Evolutionary conservation across 2,329 filamentous ascomycete species (phyloP).

Genomic region (Aspergillus sp.): DNA sequence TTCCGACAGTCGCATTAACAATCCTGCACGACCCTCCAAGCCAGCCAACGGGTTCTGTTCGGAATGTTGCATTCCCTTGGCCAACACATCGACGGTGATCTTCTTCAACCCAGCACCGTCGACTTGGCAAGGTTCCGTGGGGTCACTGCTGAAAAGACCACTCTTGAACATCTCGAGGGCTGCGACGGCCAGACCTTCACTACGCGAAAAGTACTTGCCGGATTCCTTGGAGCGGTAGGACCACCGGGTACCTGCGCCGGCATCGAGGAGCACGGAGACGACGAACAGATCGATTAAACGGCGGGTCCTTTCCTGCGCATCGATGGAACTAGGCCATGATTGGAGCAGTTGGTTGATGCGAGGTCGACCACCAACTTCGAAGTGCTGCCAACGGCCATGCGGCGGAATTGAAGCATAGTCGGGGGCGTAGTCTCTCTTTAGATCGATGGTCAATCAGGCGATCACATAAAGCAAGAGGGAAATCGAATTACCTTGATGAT

Average conservation of each 20-base stretch:
- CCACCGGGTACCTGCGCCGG: slow-evolving; percentile 86
- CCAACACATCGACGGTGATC: slow-evolving; percentile 67
- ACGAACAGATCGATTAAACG: slow-evolving; percentile 57
- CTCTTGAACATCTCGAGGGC: slow-evolving; percentile 89
- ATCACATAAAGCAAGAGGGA: slow-evolving; percentile 3
- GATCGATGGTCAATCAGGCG: slow-evolving; percentile 2
- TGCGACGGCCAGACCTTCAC: slow-evolving; percentile 76
- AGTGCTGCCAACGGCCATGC: slow-evolving; percentile 64
- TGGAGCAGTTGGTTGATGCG: slow-evolving; percentile 46
- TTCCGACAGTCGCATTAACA: slow-evolving; percentile 67
- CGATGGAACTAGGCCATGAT: slow-evolving; percentile 44
- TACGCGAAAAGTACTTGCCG: slow-evolving; percentile 71
- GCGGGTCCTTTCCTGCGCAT: slow-evolving; percentile 45
- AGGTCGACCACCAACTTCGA: slow-evolving; percentile 50
- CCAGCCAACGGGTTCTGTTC: slow-evolving; percentile 76
- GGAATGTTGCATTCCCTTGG: slow-evolving; percentile 75
- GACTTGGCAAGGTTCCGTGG: slow-evolving; percentile 76
- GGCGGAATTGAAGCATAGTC: slow-evolving; percentile 69
- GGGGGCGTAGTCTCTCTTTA: slow-evolving; percentile 61
- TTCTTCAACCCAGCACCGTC: slow-evolving; percentile 72
- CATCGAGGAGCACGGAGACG: slow-evolving; percentile 54
- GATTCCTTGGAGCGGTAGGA: slow-evolving; percentile 88
- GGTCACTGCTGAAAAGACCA: slow-evolving; percentile 79
- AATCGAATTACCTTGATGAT: slow-evolving; percentile 74
- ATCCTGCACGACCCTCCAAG: slow-evolving; percentile 72